These are phyloP conservation scores for Dryas integrifolia DNA, from an alignment of 331 rosid species.

Conservation along the genomic window DNA sequence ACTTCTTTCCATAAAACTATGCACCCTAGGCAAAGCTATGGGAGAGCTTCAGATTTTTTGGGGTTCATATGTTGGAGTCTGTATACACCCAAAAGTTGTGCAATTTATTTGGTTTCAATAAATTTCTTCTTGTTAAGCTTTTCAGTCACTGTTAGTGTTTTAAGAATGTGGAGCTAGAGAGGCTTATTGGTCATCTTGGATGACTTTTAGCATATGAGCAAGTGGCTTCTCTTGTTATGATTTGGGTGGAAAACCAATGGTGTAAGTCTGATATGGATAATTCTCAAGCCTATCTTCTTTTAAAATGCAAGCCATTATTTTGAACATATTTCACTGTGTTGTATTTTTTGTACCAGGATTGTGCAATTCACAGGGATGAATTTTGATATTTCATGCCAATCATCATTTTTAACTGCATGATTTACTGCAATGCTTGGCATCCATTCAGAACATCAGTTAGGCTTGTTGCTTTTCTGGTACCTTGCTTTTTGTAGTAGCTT, in stretches of 20 bases:
- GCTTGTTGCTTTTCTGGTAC: background rate
- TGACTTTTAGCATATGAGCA: background rate
- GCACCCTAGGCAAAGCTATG: constrained; percentile 14
- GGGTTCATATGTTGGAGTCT: constrained; percentile 14
- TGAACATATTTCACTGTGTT: background rate
- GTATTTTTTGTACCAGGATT: background rate
- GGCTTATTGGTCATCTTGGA: background rate
- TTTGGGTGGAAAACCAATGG: background rate
- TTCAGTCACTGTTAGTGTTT: background rate
- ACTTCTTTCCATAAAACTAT: background rate
- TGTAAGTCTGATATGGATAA: background rate
- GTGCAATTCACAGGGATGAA: background rate
- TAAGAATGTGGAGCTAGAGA: background rate
- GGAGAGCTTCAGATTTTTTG: constrained; percentile 13
- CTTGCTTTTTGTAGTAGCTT: background rate
- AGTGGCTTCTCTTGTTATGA: background rate
- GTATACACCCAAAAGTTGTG: constrained; percentile 12
- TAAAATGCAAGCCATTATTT: background rate
- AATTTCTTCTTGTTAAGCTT: background rate
- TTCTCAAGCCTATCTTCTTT: background rate
- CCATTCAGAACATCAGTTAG: background rate
- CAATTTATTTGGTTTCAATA: background rate
- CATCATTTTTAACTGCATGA: too few relatives aligned
- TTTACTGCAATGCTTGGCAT: background rate
- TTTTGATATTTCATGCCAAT: background rate